phyloP scores from a whole-genome alignment of 202 grass and related monocot genomes.

The Schoenoplectus tabernaemontani region DNA sequence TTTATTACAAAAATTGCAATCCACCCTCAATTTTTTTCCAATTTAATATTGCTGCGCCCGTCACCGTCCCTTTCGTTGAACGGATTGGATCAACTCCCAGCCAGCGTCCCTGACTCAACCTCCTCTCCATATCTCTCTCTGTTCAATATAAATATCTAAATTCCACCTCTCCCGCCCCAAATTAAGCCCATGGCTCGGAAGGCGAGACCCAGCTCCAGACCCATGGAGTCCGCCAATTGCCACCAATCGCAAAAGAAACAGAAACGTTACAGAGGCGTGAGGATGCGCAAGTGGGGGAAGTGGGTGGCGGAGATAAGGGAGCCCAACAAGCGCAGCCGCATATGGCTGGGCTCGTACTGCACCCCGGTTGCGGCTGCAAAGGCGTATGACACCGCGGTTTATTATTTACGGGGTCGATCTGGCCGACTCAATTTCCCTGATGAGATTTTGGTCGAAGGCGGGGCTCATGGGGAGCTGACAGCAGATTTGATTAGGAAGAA shows the following conservation, averaged over 20 bases:
- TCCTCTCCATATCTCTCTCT: not conserved
- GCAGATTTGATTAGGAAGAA: conserved; percentile 19
- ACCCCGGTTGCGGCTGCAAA: conserved; percentile 6
- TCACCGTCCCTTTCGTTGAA: conserved; percentile 13
- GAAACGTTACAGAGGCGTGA: conserved; percentile 57
- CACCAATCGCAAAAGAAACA: not conserved
- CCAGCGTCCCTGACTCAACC: not conserved
- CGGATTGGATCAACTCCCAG: conserved; percentile 12
- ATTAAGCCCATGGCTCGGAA: not conserved
- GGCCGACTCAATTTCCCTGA: conserved; percentile 18
- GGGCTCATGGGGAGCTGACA: not conserved
- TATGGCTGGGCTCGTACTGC: conserved; percentile 59
- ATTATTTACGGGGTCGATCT: conserved; percentile 6
- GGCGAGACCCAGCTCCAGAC: not conserved
- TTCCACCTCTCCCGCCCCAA: not conserved
- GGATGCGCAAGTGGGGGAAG: conserved; percentile 99
- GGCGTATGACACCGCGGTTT: conserved; percentile 19
- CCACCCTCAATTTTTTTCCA: not conserved
- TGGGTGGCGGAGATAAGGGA: conserved; percentile 98
- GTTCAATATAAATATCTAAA: conserved; percentile 13
- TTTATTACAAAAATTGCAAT: not conserved
- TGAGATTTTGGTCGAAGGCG: not conserved
- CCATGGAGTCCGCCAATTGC: not conserved
- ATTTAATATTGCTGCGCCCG: not conserved
- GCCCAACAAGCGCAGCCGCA: conserved; percentile 92